phyloP scores from a whole-genome alignment of 2,329 filamentous ascomycete species.

The Aspergillus latus region DNA sequence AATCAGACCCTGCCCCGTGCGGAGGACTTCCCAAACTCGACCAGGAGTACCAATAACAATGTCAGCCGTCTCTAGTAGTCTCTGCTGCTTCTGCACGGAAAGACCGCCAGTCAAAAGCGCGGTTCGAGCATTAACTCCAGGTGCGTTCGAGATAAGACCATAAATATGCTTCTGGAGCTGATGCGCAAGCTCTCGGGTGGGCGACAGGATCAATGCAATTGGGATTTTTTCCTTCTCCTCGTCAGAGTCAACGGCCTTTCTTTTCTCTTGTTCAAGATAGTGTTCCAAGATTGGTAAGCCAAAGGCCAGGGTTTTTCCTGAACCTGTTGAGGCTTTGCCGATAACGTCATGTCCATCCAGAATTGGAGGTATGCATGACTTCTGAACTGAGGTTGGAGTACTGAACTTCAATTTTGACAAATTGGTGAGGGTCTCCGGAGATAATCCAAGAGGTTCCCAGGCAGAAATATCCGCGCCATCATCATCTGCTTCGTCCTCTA shows the following conservation, averaged over 20 bases:
- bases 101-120: constrained; percentile 89
- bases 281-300: constrained; percentile 88
- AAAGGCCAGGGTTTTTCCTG: constrained; percentile 94
- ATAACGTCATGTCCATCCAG: constrained; percentile 84
- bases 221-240: constrained; percentile 51
- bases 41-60: constrained; percentile 91
- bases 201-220: constrained; percentile 79
- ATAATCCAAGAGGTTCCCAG: constrained; percentile 75
- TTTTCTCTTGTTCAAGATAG: constrained; percentile 60
- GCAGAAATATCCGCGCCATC: constrained; percentile 69
- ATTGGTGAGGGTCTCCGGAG: constrained; percentile 67
- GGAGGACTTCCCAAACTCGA: constrained; percentile 90
- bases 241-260: constrained; percentile 35
- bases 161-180: constrained; percentile 83
- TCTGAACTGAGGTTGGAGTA: constrained; percentile 80
- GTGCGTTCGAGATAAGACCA: constrained; percentile 66
- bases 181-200: constrained; percentile 89
- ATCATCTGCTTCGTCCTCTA: constrained; percentile 49
- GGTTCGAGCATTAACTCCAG: constrained; percentile 62
- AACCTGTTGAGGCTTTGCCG: constrained; percentile 93
- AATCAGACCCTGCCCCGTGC: constrained; percentile 68
- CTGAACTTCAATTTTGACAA: constrained; percentile 77
- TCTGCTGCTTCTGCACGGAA: constrained; percentile 91
- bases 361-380: constrained; percentile 75
- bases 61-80: constrained; percentile 78